phyloP scores from a whole-genome alignment of 768 basidiomycete species.

The Auricularia cornea region DNA sequence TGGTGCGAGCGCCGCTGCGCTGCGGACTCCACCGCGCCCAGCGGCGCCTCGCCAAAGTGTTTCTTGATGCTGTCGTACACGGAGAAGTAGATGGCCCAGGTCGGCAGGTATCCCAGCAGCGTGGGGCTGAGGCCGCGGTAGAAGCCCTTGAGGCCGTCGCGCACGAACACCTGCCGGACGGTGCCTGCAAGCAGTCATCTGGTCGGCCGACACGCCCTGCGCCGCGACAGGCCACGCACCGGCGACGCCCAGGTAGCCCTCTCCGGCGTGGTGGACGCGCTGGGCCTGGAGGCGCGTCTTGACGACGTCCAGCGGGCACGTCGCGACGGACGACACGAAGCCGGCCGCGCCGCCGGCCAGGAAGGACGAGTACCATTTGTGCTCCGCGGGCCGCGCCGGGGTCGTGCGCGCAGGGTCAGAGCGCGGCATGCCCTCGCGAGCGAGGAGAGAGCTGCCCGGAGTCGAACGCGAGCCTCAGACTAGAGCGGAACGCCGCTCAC shows the following conservation, averaged over 20 bases:
- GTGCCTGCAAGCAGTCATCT: slow-evolving; percentile 41
- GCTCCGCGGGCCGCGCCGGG: neutral
- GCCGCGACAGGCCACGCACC: slow-evolving; percentile 37
- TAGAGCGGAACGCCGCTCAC: no score
- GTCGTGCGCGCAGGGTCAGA: neutral
- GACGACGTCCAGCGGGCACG: slow-evolving; percentile 95
- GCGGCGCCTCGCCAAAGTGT: slow-evolving; percentile 59
- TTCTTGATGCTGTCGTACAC: slow-evolving; percentile 96
- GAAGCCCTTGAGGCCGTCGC: slow-evolving; percentile 77
- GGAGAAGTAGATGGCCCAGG: slow-evolving; percentile 98
- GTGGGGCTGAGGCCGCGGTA: slow-evolving; percentile 98
- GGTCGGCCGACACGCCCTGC: slow-evolving; percentile 12
- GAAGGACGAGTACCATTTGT: slow-evolving; percentile 1
- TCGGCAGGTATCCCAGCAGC: slow-evolving; percentile 91
- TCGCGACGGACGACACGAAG: slow-evolving; percentile 83
- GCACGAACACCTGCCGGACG: slow-evolving; percentile 43
- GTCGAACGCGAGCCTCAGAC: no score
- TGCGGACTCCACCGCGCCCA: slow-evolving; percentile 23
- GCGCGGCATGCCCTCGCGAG: neutral
- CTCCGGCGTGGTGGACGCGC: slow-evolving; percentile 55
- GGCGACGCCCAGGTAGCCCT: slow-evolving; percentile 66
- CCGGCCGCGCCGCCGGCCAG: slow-evolving; percentile 91
- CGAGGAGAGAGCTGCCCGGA: no score
- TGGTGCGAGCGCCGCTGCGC: slow-evolving; percentile 11
- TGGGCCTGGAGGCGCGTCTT: slow-evolving; percentile 99